Base-by-base conservation (phyloP, 768 basidiomycete genomes). In the Phlegmacium glaucopus region DNA sequence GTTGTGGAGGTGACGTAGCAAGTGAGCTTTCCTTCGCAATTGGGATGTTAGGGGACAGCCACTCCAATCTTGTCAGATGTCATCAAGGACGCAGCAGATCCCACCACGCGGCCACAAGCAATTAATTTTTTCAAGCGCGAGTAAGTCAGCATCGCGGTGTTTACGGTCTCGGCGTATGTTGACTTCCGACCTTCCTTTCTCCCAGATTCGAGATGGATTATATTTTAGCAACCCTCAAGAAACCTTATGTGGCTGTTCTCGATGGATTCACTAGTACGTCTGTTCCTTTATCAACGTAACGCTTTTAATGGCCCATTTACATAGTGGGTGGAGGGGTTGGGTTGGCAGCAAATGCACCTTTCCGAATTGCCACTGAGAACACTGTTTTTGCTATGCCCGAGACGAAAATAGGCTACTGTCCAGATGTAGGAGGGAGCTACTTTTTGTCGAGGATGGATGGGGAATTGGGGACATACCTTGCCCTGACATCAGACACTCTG, bases 301-400 rank as follows among this genome's bases (percentile, higher is more conserved):
- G 42, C 30, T 28, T 10, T 44, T 55, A 48, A 43, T 45, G 40
- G 45, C 45, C 35, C 46, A 48, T 16, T 26, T 34, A 42, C 34
- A 30, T 40, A 96, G 93, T 97, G 87, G 96, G 96, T 39, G 96
- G 96, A 45, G 96, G 96, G 41, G 90, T 88, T 16, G 96, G 96
- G 32, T 81, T 99, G 40, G 75, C 82, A 32, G 80, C 85, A 9
- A 79, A 85, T 48, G 95, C 94, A 4, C 79, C 85, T 0, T 94
- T 98, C 68, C 80, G 96, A 50, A 79, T 99, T 47, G 94, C 94
- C 4, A 98, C 95, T 3, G 93, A 95, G 64, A 88, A 87, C 22
- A 96, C 94, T 0, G 49, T 78, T 1, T 90, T 97, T 63, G 87
- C 93, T 6, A 98, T 98, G 96, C 96, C 96, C 12, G 96, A 99